Base-by-base conservation (phyloP, 2,329 filamentous ascomycete species). In the Diplodia mutila region DNA sequence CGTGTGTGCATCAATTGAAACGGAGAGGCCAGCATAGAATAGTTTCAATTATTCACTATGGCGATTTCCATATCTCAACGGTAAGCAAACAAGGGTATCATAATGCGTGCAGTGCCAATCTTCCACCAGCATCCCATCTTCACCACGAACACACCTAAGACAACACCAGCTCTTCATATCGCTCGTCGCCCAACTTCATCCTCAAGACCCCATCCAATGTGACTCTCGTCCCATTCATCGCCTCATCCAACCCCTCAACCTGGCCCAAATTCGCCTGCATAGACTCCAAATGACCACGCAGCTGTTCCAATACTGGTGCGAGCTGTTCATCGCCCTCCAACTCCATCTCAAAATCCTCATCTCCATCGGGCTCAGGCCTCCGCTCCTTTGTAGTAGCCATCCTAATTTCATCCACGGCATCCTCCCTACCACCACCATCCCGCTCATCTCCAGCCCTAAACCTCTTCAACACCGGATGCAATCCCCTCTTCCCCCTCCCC, bases 191-290 rank as follows among this genome's bases (percentile, higher is more conserved):
- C 64, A 72, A 69, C 68, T 75, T 72, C 72, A 68, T 73, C 71
- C 74, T 79, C 16, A 80, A 70, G 53, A 78, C 71, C 27, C 75
- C 74, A 68, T 79, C 77, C 68, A 80, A 69, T 59, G 75, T 75
- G 57, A 71, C 73, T 52, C 74, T 73, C 32, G 78, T 74, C 21
- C 72, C 65, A 49, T 54, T 66, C 67, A 78, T 71, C 18, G 74
- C 76, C 48, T 72, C 72, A n/a, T 74, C 70, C 34, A 80, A 73
- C 55, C 76, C 77, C 11, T 75, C 72, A 12, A 80, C 73, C 67
- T 80, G 77, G 66, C 69, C 72, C 71, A 75, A 73, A 68, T 80
- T 80, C 23, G 72, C 73, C 69, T 78, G 76, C 75, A 81, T 77
- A 39, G 72, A 77, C 63, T 78, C 75, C 4, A 81, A 69, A 70